Base-by-base conservation (phyloP, 2,329 filamentous ascomycete species). In the Xylariomycetidae sp. region DNA sequence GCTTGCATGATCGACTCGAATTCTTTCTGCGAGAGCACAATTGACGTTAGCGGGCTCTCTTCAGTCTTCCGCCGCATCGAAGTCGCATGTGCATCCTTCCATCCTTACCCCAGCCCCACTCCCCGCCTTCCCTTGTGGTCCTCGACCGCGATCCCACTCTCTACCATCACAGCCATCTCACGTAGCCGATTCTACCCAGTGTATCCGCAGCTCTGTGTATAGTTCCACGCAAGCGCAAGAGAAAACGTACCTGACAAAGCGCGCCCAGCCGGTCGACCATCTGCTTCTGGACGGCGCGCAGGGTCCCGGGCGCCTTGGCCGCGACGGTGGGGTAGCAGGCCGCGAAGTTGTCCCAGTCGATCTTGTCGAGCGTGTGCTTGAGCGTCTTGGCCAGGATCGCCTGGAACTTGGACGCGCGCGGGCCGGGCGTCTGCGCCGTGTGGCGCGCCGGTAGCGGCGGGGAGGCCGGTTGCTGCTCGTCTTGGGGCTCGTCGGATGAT, bases 271-370 rank as follows among this genome's bases (percentile, higher is more conserved):
- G 63, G 10, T 67, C 67, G 9, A 76, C 68, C 70, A 81, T 75
- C 50, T 74, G 70, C 33, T 57, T 54, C 60, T 79, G 76, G 25
- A 79, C 68, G 43, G 68, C 65, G 41, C 60, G 61, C 47, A 81
- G 60, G 23, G 70, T 64, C 6, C 56, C 59, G 16, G 71, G 70
- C 14, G 73, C 67, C 40, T 64, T 59, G 24, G 57, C 51, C 13
- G 72, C 67, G n/a, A 79, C 63, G 14, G 70, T 76, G 26, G 77
- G 76, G 53, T 77, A 82, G 57, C 77, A 82, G 2, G 68, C 62
- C 2, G 69, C 68, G 46, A 81, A 72, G 52, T 74, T 75, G 30
- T 70, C 64, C 60, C 68, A 75, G 42, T 60, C 66, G 34, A 80
- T 63, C 49, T 72, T 70, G 44, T 55, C 60, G 19, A 81, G 64